Evolutionary conservation across 768 basidiomycete genomes (phyloP).

Genomic region (Rhizopogon roseolus): DNA sequence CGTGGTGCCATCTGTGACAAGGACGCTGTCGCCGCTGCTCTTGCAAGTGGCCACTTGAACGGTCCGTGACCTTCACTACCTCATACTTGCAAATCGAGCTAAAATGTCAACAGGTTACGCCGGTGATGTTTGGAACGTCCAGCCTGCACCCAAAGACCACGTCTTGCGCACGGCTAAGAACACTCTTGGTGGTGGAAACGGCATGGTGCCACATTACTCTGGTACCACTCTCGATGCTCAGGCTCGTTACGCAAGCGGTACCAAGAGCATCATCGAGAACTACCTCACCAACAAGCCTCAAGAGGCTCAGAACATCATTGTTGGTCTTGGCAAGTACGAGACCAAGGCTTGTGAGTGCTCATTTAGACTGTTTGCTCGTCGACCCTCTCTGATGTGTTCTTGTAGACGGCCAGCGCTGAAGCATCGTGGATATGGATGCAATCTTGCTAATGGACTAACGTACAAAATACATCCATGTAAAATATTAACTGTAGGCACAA

Average conservation of each 20-base stretch:
- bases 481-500: background rate
- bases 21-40: conserved; percentile 71
- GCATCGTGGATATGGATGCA: background rate
- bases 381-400: background rate
- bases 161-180: conserved; percentile 83
- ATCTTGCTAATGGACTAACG: background rate
- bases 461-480: background rate
- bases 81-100: background rate
- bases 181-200: conserved; percentile 79
- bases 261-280: conserved; percentile 66
- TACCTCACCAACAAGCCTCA: conserved; percentile 62
- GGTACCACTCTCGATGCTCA: conserved; percentile 91
- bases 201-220: conserved; percentile 85
- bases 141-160: conserved; percentile 85
- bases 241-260: conserved; percentile 75
- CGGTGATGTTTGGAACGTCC: conserved; percentile 80
- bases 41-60: conserved; percentile 69
- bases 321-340: conserved; percentile 56
- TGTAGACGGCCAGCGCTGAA: conserved; percentile 8
- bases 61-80: conserved; percentile 30
- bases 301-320: conserved; percentile 77
- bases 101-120: conserved; percentile 21
- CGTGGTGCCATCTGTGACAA: conserved; percentile 89
- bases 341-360: conserved; percentile 39
- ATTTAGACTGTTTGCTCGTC: background rate